Evolutionary conservation across 176 grass and related monocot genomes (phyloP).

Genomic region (Musa beccarii): DNA sequence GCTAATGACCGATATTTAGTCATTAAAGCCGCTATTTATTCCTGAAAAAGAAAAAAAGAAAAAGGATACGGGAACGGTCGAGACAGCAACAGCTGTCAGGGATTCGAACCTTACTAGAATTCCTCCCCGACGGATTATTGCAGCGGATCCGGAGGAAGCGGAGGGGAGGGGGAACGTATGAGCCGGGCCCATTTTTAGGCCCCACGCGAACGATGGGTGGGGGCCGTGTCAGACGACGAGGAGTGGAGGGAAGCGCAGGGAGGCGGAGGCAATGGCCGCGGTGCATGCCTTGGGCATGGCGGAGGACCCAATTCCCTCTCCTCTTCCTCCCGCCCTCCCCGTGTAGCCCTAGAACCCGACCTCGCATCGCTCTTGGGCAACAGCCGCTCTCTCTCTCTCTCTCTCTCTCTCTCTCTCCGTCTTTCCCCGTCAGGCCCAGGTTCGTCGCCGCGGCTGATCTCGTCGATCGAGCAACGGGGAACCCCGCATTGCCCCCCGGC

Average conservation of each 20-base stretch:
- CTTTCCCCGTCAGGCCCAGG: neutral
- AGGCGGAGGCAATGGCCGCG: constrained; percentile 21
- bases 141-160: neutral
- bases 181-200: constrained; percentile 31
- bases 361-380: too few species aligned
- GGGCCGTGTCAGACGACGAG: constrained; percentile 26
- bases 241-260: constrained; percentile 18
- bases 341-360: constrained; percentile 7
- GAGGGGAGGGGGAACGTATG: neutral
- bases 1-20: too few species aligned
- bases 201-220: constrained; percentile 36
- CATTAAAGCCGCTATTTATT: too few species aligned
- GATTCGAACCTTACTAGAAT: neutral
- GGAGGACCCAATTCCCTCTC: neutral
- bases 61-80: too few species aligned
- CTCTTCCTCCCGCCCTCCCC: neutral
- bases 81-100: too few species aligned
- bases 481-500: neutral
- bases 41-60: too few species aligned
- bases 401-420: too few species aligned
- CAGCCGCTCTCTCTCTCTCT: too few species aligned
- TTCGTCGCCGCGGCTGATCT: neutral
- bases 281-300: neutral
- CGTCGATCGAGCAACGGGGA: neutral
- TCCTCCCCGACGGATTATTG: neutral